Percentiles rank a stretch among this genome's conserved stretches.
These are phyloP conservation scores for Adansonia rubrostipa DNA, from an alignment of 441 rosid genomes.

Conservation along the genomic window DNA sequence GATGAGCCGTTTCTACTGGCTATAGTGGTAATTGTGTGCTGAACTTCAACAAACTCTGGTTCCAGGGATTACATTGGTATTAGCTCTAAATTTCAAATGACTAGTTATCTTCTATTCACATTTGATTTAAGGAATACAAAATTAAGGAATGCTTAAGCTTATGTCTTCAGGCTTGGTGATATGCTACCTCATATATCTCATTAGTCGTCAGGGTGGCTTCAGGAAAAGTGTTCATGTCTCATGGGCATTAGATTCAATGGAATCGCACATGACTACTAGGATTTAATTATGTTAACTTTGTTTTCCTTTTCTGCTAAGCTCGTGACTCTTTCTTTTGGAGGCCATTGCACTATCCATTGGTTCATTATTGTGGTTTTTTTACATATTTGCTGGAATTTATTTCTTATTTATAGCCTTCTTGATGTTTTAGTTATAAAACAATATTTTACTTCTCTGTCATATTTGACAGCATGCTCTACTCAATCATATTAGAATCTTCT, in stretches of 20 bases:
- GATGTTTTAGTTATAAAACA: constrained; percentile 10
- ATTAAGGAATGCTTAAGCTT: constrained; percentile 16
- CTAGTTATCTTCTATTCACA: constrained; percentile 14
- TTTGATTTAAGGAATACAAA: constrained; percentile 18
- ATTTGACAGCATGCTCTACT: neutral
- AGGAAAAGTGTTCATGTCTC: neutral
- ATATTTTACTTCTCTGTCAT: neutral
- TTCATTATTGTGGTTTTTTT: constrained; percentile 3
- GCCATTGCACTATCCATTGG: neutral
- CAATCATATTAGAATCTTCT: neutral
- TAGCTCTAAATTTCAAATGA: constrained; percentile 76
- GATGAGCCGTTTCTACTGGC: constrained; percentile 97
- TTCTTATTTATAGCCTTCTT: neutral
- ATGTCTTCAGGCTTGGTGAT: neutral
- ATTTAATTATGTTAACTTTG: neutral
- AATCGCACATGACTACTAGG: neutral
- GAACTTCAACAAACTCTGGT: constrained; percentile 97
- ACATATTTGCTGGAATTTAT: neutral
- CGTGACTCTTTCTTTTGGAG: neutral
- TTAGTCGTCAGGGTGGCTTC: neutral
- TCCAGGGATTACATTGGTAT: constrained; percentile 93
- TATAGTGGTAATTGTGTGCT: constrained; percentile 98
- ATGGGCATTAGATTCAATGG: constrained; percentile 18
- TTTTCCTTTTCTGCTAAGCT: neutral
- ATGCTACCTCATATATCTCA: neutral